Conservation (phyloP, 306 rosid genomes). For the Quercus alba region DNA sequence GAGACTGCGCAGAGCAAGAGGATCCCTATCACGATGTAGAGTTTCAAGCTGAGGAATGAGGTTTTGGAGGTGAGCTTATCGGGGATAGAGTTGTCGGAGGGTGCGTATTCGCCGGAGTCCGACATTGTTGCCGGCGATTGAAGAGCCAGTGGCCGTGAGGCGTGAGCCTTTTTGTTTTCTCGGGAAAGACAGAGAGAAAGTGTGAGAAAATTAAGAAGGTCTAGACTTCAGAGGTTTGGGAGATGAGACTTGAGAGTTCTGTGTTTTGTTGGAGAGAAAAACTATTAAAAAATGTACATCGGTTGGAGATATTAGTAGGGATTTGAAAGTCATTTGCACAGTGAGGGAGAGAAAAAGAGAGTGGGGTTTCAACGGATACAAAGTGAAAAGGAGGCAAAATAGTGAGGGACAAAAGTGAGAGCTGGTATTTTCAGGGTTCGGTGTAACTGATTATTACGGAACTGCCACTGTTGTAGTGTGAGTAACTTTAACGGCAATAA, state of each 20-base stretch:
- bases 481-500: too few relatives aligned
- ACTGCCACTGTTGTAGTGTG: slow-evolving; percentile 10
- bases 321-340: slow-evolving; percentile 9
- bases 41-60: slow-evolving; percentile 39
- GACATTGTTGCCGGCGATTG: slow-evolving; percentile 49
- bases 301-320: neutral
- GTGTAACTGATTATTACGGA: slow-evolving; percentile 20
- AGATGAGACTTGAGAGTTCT: neutral
- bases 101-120: slow-evolving; percentile 22
- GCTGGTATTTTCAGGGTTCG: slow-evolving; percentile 25
- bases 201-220: neutral
- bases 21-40: slow-evolving; percentile 47
- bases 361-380: slow-evolving; percentile 63
- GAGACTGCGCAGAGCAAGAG: slow-evolving; percentile 31
- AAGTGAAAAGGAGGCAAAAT: slow-evolving; percentile 10
- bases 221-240: neutral
- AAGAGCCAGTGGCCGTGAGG: neutral
- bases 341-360: neutral
- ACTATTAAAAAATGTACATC: neutral
- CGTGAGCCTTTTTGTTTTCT: neutral
- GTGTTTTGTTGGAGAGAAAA: slow-evolving; percentile 33
- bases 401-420: neutral
- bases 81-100: slow-evolving; percentile 30
- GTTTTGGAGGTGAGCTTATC: slow-evolving; percentile 34
- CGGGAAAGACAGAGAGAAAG: slow-evolving; percentile 2